Conservation (phyloP, 257 asterid species). For the Jasminum sambac region DNA sequence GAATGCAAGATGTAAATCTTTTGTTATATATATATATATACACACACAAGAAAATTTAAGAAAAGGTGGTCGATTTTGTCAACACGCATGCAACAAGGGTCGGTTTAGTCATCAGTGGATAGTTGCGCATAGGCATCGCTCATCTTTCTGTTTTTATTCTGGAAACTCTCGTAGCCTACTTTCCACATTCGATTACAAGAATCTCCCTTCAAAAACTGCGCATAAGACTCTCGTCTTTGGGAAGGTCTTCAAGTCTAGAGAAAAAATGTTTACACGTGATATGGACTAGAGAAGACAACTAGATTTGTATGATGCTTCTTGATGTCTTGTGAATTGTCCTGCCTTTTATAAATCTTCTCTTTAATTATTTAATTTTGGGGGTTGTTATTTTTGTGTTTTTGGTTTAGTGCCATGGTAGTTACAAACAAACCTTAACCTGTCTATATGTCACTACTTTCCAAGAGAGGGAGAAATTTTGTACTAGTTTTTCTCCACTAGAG, state of each 20-base stretch:
- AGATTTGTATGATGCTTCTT: neutral
- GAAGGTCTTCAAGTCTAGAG: neutral
- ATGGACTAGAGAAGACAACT: neutral
- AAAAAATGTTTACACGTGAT: neutral
- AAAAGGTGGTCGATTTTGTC: constrained; percentile 24
- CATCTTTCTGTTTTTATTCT: constrained; percentile 16
- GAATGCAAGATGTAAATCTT: constrained; percentile 14
- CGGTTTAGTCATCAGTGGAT: constrained; percentile 35
- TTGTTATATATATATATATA: constrained; percentile 3
- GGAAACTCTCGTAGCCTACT: constrained; percentile 1
- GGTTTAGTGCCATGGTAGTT: neutral
- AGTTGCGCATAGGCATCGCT: constrained; percentile 37
- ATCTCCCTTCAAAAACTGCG: neutral
- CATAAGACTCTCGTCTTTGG: neutral
- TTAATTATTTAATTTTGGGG: neutral
- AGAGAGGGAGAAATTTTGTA: neutral
- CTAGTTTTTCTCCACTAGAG: neutral
- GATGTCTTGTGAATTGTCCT: neutral
- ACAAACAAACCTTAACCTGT: neutral
- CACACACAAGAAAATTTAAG: neutral
- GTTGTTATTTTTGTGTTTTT: neutral
- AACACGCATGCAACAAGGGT: constrained; percentile 49
- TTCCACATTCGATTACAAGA: neutral
- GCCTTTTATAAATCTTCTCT: neutral
- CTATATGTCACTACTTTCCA: neutral